phyloP scores from a whole-genome alignment of 306 rosid species.

The Pachyrhizus erosus region DNA sequence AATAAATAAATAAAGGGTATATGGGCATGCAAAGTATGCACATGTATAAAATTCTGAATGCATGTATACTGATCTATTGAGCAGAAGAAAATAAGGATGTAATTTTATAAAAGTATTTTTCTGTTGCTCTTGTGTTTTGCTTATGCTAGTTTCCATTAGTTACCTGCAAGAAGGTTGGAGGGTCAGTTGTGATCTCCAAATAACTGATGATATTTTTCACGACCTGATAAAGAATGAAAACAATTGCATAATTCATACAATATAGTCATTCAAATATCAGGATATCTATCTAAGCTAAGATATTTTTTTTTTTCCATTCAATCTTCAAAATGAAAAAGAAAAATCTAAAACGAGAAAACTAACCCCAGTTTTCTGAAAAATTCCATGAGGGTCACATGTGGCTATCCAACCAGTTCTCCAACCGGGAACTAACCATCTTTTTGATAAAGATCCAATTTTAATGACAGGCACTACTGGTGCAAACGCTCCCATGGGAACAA shows the following conservation, averaged over 20 bases:
- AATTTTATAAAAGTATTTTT: background rate
- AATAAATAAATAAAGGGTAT: background rate
- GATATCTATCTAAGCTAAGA: background rate
- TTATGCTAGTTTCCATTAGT: conserved; percentile 10
- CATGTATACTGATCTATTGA: background rate
- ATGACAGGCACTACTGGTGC: conserved; percentile 61
- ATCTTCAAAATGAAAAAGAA: background rate
- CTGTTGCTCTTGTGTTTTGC: background rate
- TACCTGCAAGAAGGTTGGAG: conserved; percentile 74
- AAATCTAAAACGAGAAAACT: background rate
- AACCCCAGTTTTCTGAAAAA: conserved; percentile 63
- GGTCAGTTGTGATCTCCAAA: conserved; percentile 57
- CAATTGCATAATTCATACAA: background rate
- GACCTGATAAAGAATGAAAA: conserved; percentile 49
- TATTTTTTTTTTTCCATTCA: background rate
- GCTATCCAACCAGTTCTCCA: conserved; percentile 79
- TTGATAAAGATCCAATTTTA: conserved; percentile 65
- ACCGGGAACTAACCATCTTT: conserved; percentile 77
- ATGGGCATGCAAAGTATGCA: background rate
- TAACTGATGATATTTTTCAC: conserved; percentile 49
- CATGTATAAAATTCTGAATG: conserved; percentile 22
- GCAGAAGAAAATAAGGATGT: background rate
- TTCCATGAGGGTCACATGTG: conserved; percentile 57
- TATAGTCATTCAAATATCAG: background rate
- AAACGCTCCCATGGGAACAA: conserved; percentile 71